Conservation (phyloP, 192 early-diverging fungal species). For the Spizellomyces punctatus region DNA sequence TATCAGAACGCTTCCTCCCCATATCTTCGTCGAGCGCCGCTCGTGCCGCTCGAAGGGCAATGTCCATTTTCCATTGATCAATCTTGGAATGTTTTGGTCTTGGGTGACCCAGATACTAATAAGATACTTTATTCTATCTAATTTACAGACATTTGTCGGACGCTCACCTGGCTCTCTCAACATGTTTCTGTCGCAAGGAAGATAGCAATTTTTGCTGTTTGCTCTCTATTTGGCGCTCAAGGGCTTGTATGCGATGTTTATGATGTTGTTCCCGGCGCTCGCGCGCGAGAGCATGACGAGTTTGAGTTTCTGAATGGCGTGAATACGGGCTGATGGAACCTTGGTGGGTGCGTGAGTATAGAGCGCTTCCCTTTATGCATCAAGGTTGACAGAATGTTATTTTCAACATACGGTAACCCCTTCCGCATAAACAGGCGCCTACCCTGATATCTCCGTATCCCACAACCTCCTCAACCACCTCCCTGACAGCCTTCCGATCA, state of each 20-base stretch:
- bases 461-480: neutral
- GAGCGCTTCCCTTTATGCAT: neutral
- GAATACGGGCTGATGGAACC: neutral
- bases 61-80: too few species aligned
- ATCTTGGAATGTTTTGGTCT: too few species aligned
- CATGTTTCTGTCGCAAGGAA: slow-evolving; percentile 1
- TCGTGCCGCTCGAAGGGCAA: too few species aligned
- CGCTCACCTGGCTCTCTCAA: too few species aligned
- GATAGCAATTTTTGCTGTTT: slow-evolving; percentile 8
- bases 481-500: neutral
- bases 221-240: slow-evolving; percentile 6
- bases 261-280: slow-evolving; percentile 11
- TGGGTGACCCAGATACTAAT: too few species aligned
- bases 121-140: too few species aligned
- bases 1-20: too few species aligned
- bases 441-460: too few species aligned
- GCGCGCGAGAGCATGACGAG: slow-evolving; percentile 12
- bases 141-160: too few species aligned
- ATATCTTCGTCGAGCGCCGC: too few species aligned
- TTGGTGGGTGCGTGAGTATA: neutral
- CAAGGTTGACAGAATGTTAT: neutral
- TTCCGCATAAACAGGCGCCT: too few species aligned
- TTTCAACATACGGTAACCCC: neutral
- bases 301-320: neutral
- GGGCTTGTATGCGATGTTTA: neutral